These are phyloP conservation scores for Tuber microsphaerosporum DNA, from an alignment of 495 filamentous ascomycete genomes.

Conservation along the genomic window DNA sequence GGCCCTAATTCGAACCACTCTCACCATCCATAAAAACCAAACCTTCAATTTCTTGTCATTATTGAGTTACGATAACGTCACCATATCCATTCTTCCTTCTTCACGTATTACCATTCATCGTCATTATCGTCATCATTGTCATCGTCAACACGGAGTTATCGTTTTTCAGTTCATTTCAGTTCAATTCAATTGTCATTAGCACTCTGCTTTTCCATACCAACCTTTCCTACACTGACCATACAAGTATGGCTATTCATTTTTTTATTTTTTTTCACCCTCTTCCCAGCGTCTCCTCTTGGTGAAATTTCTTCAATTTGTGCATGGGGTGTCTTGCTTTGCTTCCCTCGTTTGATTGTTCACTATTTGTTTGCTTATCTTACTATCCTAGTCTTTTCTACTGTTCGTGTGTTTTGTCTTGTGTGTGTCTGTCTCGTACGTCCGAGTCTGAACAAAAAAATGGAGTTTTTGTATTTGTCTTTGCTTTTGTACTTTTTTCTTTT, in stretches of 20 bases:
- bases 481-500: not conserved
- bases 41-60: not conserved
- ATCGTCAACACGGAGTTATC: not conserved
- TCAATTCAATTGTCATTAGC: not conserved
- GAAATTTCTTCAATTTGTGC: not conserved
- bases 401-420: not conserved
- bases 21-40: not conserved
- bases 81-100: constrained; percentile 30
- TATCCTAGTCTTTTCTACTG: not conserved
- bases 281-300: not conserved
- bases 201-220: not conserved
- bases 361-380: not conserved
- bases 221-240: not conserved
- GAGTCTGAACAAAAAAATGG: not conserved
- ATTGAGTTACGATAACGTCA: constrained; percentile 4
- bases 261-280: not conserved
- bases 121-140: constrained; percentile 1
- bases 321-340: not conserved
- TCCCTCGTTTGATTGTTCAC: not conserved
- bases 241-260: not conserved
- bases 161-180: not conserved
- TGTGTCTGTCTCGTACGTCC: not conserved
- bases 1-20: not conserved
- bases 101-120: constrained; percentile 37
- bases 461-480: not conserved